Evolutionary conservation across 1,284 basidiomycete species (phyloP).

Genomic region (Schizophyllum amplum): DNA sequence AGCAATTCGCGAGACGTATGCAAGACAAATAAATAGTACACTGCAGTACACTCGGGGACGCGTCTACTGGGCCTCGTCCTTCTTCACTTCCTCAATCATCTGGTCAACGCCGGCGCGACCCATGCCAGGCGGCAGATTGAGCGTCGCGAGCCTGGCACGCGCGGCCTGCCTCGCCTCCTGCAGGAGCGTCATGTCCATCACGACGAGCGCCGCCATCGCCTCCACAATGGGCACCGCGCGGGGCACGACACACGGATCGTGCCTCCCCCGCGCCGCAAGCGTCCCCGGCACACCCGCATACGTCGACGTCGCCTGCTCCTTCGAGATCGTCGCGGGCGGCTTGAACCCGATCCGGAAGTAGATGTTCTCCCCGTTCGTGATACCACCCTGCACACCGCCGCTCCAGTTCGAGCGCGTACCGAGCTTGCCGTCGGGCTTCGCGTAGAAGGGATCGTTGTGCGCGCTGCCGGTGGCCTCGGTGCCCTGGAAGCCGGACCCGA

Average conservation of each 20-base stretch:
- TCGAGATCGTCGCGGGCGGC: constrained; percentile 96
- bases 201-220: constrained; percentile 92
- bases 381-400: constrained; percentile 97
- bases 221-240: constrained; percentile 98
- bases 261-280: constrained; percentile 86
- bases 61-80: background rate
- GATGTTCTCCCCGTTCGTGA: constrained; percentile 95
- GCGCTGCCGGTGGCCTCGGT: constrained; percentile 89
- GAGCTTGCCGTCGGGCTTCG: constrained; percentile 61
- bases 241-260: constrained; percentile 98
- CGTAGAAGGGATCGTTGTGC: constrained; percentile 91
- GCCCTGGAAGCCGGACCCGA: constrained; percentile 95
- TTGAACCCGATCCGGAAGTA: constrained; percentile 83
- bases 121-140: background rate
- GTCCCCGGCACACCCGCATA: constrained; percentile 88
- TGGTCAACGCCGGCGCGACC: constrained; percentile 36
- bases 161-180: constrained; percentile 78
- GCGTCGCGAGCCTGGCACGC: background rate
- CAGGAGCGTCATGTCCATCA: constrained; percentile 88
- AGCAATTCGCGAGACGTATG: background rate
- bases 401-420: constrained; percentile 94
- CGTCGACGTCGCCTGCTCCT: constrained; percentile 83
- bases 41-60: background rate
- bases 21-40: background rate
- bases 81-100: background rate